phyloP scores from a whole-genome alignment of 2,329 filamentous ascomycete genomes.

The Fusarium poae region DNA sequence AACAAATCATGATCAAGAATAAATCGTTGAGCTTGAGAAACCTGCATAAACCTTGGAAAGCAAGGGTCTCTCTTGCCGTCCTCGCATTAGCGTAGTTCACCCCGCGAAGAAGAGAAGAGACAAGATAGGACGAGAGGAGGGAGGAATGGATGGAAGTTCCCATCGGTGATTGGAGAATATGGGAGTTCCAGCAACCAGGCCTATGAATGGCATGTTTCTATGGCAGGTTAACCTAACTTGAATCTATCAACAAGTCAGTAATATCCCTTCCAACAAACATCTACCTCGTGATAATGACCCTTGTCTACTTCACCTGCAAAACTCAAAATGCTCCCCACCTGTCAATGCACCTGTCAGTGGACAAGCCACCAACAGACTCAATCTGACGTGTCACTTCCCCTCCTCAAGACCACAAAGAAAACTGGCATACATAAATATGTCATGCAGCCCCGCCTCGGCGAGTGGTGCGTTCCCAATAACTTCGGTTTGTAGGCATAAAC shows the following conservation, averaged over 20 bases:
- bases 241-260: not conserved
- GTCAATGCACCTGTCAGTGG: conserved; percentile 14
- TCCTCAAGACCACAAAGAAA: not conserved
- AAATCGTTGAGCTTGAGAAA: not conserved
- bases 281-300: not conserved
- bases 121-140: not conserved
- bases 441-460: conserved; percentile 6
- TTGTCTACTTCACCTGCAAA: not conserved
- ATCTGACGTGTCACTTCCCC: not conserved
- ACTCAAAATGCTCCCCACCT: conserved; percentile 6
- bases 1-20: not conserved
- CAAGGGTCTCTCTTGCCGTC: conserved; percentile 3
- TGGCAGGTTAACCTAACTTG: not conserved
- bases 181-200: not conserved
- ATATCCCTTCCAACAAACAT: not conserved
- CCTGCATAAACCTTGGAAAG: not conserved
- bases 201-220: not conserved
- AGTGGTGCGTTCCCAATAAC: not conserved
- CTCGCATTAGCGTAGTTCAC: conserved; percentile 33
- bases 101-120: not conserved
- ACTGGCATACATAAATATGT: conserved; percentile 10
- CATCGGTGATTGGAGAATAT: not conserved
- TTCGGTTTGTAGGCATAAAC: not conserved
- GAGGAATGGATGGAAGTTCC: not conserved
- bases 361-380: not conserved